A percentile compares a stretch with the other conserved stretches of the same genome.
phyloP scores from a whole-genome alignment of 2,329 filamentous ascomycete species.

The Hypocrella siamensis region DNA sequence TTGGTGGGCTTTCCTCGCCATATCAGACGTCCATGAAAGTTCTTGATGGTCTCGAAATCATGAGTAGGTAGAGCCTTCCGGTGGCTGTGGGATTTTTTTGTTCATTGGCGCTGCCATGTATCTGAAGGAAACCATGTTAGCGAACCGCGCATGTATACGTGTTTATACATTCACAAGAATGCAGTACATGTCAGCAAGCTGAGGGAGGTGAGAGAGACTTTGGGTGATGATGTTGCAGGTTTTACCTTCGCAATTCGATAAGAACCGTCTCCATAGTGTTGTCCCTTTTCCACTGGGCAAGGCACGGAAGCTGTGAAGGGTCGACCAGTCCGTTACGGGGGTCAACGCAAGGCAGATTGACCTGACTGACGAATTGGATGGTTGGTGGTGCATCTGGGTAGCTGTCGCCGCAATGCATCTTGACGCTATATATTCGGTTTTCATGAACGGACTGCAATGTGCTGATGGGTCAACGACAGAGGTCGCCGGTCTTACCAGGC shows the following conservation, averaged over 20 bases:
- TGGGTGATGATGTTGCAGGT: too few relatives aligned
- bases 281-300: constrained; percentile 80
- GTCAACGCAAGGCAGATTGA: constrained; percentile 94
- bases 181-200: too few relatives aligned
- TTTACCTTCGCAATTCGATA: constrained; percentile 67
- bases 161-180: neutral
- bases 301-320: constrained; percentile 64
- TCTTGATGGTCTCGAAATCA: constrained; percentile 7
- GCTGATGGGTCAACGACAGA: too few relatives aligned
- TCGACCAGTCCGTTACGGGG: constrained; percentile 70
- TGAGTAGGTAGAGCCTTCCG: constrained; percentile 54
- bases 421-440: constrained; percentile 97
- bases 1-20: too few relatives aligned
- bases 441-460: constrained; percentile 75
- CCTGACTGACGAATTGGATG: constrained; percentile 82
- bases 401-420: constrained; percentile 80
- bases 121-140: constrained; percentile 26
- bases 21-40: too few relatives aligned
- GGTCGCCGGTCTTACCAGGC: too few relatives aligned
- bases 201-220: too few relatives aligned
- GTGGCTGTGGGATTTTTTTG: constrained; percentile 90
- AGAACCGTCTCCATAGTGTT: constrained; percentile 92
- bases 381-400: constrained; percentile 84
- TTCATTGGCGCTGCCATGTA: constrained; percentile 85
- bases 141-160: neutral